These are phyloP conservation scores for Phaeolepiota aurea DNA, from an alignment of 768 basidiomycete species.

Conservation along the genomic window DNA sequence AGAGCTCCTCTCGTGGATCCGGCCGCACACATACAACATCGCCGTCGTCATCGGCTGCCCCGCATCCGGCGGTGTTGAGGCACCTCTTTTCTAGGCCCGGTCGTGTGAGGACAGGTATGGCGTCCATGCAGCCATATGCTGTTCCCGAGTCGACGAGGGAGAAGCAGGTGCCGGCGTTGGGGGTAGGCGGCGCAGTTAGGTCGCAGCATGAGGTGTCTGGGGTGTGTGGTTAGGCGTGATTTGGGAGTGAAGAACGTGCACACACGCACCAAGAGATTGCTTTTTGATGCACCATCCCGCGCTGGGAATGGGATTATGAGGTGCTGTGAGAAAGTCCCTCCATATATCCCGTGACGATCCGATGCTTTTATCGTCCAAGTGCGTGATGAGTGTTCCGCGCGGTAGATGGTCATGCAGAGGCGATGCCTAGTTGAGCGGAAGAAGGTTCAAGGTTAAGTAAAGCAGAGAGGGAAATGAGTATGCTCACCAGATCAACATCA, in stretches of 20 bases:
- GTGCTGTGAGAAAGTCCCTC: constrained; percentile 33
- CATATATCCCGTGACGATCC: constrained; percentile 29
- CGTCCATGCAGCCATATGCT: too few relatives aligned
- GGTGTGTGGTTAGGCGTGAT: too few relatives aligned
- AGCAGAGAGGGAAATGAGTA: not conserved
- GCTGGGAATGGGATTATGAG: constrained; percentile 1
- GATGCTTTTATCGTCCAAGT: constrained; percentile 56
- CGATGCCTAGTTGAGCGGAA: constrained; percentile 47
- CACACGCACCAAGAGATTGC: constrained; percentile 14
- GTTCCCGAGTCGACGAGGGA: too few relatives aligned
- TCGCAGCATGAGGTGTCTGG: too few relatives aligned
- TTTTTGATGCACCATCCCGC: constrained; percentile 58
- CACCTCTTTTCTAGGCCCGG: constrained; percentile 30
- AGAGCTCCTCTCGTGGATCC: constrained; percentile 35
- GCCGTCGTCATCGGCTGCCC: not conserved
- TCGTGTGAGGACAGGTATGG: constrained; percentile 40
- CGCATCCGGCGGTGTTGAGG: constrained; percentile 17
- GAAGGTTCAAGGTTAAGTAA: not conserved
- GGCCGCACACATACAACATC: constrained; percentile 46
- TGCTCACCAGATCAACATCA: constrained; percentile 44
- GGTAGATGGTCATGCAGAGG: constrained; percentile 49
- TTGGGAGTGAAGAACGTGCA: too few relatives aligned
- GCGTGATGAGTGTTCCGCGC: constrained; percentile 50
- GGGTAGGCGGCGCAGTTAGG: too few relatives aligned
- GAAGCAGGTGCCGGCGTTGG: too few relatives aligned